These are phyloP conservation scores for Nothomitra cinnamomea DNA, from an alignment of 2,329 filamentous ascomycete species.

Conservation along the genomic window DNA sequence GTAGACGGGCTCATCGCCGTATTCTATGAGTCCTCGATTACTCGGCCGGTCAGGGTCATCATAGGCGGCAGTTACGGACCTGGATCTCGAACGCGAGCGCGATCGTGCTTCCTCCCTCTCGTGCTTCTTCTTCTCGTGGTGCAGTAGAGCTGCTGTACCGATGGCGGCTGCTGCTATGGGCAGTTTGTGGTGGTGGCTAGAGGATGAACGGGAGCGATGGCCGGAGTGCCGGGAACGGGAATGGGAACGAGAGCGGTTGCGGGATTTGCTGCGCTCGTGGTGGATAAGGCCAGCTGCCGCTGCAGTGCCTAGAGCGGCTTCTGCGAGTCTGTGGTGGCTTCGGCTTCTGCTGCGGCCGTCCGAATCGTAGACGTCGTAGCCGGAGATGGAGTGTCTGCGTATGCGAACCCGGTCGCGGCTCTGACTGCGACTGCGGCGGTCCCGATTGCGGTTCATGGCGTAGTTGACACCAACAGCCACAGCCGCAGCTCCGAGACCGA, in stretches of 20 bases:
- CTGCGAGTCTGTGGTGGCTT: slow-evolving; percentile 36
- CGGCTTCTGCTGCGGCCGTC: slow-evolving; percentile 18
- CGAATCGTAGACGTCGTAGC: slow-evolving; percentile 21
- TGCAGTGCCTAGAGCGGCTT: slow-evolving; percentile 44
- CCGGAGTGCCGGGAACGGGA: slow-evolving; percentile 36
- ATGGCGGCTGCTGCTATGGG: slow-evolving; percentile 44
- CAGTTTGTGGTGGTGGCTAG: slow-evolving; percentile 36
- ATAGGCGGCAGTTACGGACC: slow-evolving; percentile 24
- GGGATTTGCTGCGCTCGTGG: slow-evolving; percentile 38
- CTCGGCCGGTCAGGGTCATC: slow-evolving; percentile 23
- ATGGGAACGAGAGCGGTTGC: slow-evolving; percentile 30
- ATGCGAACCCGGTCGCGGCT: slow-evolving; percentile 31
- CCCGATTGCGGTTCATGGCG: slow-evolving; percentile 32
- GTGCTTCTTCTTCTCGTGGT: slow-evolving; percentile 45
- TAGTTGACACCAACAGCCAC: slow-evolving; percentile 42
- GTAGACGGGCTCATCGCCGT: slow-evolving; percentile 44
- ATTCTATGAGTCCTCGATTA: slow-evolving; percentile 41
- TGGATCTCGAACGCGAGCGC: slow-evolving; percentile 29
- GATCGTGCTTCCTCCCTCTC: slow-evolving; percentile 26
- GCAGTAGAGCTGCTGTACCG: slow-evolving; percentile 40
- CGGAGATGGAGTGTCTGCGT: slow-evolving; percentile 20
- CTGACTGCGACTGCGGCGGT: slow-evolving; percentile 26
- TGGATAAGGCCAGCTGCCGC: slow-evolving; percentile 44
- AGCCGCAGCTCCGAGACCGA: slow-evolving; percentile 37
- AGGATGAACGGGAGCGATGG: slow-evolving; percentile 32